Base-by-base conservation (phyloP, 768 basidiomycete genomes). In the Boletus pseudopeckii region DNA sequence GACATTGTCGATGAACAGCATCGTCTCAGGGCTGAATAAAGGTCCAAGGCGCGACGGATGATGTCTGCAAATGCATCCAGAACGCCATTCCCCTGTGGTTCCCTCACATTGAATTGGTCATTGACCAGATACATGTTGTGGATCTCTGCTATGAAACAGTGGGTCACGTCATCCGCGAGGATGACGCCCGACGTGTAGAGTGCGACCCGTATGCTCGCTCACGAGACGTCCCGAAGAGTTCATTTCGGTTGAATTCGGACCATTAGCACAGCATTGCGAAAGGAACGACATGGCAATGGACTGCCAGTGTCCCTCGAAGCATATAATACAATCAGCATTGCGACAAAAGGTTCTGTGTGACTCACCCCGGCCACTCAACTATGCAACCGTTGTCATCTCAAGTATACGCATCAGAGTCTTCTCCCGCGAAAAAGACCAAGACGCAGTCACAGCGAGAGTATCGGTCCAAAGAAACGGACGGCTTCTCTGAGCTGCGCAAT, bases 401-500 rank as follows among this genome's bases (percentile, higher is more conserved):
- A 37, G 7, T n/a, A 30, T n/a, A 18, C 36, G 2, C 53, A 39
- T 18, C 64, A 13, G 58, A 45, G 10, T 24, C 30, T 20, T 55
- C 50, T 0, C 55, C 62, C 9, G 14, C 45, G 10, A 66, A n/a
- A 49, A 65, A 64, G 40, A 61, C 54, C 44, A 64, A 67, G 41
- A 47, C 47, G 24, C 64, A 62, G 48, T 67, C 67, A 5, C 68
- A 71, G 22, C 54, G 67, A 49, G 63, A 57, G 28, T 69, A 71
- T 30, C 67, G 67, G 15, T 62, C 58, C 45, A 68, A 68, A 50
- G 67, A 71, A 50, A 61, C 58, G 15, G 67, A 64, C 45, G 64
- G 69, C 24, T 71, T 69, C 58, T 50, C 60, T n/a, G 69, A 71
- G 32, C 63, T 69, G 15, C 65, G 65, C 37, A 52, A 60, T 7